Conservation (phyloP, 2,329 filamentous ascomycete genomes). For the Diaporthe citriasiana region DNA sequence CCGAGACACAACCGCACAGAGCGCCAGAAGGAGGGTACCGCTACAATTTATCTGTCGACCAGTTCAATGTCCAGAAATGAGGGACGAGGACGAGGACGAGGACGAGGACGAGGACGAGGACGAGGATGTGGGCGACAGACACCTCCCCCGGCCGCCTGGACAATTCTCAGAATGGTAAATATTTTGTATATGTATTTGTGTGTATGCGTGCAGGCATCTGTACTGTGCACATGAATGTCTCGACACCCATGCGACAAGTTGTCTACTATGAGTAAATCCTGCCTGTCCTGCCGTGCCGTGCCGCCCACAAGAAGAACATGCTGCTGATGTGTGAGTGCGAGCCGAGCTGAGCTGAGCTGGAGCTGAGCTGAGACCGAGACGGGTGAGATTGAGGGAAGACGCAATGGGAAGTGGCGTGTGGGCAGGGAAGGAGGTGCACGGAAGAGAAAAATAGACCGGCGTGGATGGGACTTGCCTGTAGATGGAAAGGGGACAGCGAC, state of each 20-base stretch:
- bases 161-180: neutral
- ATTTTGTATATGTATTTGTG: neutral
- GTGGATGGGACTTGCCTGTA: slow-evolving; percentile 31
- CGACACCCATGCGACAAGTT: neutral
- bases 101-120: neutral
- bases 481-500: slow-evolving; percentile 18
- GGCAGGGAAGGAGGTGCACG: slow-evolving; percentile 8
- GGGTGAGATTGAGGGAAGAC: slow-evolving; percentile 29
- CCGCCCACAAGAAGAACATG: slow-evolving; percentile 15
- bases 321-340: slow-evolving; percentile 12
- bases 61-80: neutral
- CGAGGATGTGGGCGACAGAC: neutral
- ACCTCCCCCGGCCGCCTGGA: neutral
- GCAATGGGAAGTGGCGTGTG: slow-evolving; percentile 25
- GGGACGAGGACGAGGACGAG: neutral
- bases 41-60: neutral
- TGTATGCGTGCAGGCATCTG: neutral
- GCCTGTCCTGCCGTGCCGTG: slow-evolving; percentile 24
- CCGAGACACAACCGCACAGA: slow-evolving; percentile 18
- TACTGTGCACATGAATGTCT: neutral
- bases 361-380: slow-evolving; percentile 30
- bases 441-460: slow-evolving; percentile 24
- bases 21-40: neutral
- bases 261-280: slow-evolving; percentile 19
- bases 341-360: slow-evolving; percentile 30